Evolutionary conservation across 2,329 filamentous ascomycete species (phyloP).

Genomic region (Raffaelea ambrosiae): DNA sequence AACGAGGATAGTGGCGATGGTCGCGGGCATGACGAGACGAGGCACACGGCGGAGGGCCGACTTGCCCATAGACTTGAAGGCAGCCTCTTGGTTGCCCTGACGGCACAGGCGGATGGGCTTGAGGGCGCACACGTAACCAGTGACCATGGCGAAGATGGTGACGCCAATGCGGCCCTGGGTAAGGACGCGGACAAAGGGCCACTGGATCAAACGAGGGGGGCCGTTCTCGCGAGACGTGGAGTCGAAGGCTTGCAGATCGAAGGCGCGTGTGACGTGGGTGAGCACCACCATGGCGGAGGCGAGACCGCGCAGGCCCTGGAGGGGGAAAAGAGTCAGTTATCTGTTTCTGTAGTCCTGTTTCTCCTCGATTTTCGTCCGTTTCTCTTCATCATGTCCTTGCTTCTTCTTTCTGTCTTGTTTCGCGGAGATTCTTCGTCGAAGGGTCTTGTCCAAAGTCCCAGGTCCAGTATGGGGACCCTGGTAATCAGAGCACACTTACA

Average conservation of each 20-base stretch:
- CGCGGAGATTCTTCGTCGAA: too few relatives aligned
- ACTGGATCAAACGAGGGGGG: slow-evolving; percentile 43
- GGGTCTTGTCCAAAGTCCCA: too few relatives aligned
- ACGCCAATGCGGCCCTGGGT: slow-evolving; percentile 57
- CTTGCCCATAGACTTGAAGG: slow-evolving; percentile 44
- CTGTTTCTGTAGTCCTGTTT: too few relatives aligned
- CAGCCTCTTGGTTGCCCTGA: slow-evolving; percentile 42
- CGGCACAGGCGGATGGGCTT: slow-evolving; percentile 50
- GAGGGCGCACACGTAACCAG: slow-evolving; percentile 55
- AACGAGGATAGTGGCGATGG: slow-evolving; percentile 43
- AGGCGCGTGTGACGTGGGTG: slow-evolving; percentile 44
- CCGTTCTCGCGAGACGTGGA: slow-evolving; percentile 29
- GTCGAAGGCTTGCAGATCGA: slow-evolving; percentile 40
- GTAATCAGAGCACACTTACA: slow-evolving; percentile 29
- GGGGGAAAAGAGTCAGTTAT: not conserved
- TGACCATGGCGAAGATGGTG: slow-evolving; percentile 57
- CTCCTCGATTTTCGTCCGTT: too few relatives aligned
- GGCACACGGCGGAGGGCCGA: slow-evolving; percentile 51
- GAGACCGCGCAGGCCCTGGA: slow-evolving; percentile 45
- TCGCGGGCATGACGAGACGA: slow-evolving; percentile 48
- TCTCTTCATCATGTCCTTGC: too few relatives aligned
- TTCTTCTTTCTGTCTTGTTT: too few relatives aligned
- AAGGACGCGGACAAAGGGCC: slow-evolving; percentile 49
- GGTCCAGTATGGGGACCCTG: too few relatives aligned
- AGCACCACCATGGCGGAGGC: slow-evolving; percentile 46